Evolutionary conservation across 139 green algal species (phyloP), one percentile per base, ranked within the genome.

Genomic region (Chlorella sp.): DNA sequence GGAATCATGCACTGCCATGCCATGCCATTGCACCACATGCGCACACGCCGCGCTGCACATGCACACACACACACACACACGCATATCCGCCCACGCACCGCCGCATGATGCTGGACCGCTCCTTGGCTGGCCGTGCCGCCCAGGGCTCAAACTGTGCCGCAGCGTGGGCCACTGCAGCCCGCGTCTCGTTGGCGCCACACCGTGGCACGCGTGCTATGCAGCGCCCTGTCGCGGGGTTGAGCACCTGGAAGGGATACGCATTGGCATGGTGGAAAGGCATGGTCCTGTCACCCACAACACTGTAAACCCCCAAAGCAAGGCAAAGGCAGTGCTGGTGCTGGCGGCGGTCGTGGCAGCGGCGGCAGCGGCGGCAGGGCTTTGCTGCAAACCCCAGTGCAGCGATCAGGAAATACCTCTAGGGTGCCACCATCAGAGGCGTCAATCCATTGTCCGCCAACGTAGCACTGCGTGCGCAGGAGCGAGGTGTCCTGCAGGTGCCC

Each of bases 151-250:
- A 96, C 16, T 96, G 95, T 2, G 89, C 64, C 15, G 92, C 83
- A 0, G 96, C 96, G 32, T 93, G 95, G 28, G 92, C 92, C 24
- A 98, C 96, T 73, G 97, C 97, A 12, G 92, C 92, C 0, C 90
- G 83, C 1, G 96, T 96, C 86, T 97, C 96, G 9, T 89, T 86
- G 16, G 81, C 91, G 16, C 92, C 90, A 90, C 95, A 94, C 37
- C 88, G 87, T 0, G 94, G 85, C 86, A 98, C 91, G 5, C 87
- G 94, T 32, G 95, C 96, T 0, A 99, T 89, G 3, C 92, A 73
- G 79, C 96, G 88, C 14, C 92, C 95, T 16, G 95, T 98, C 73
- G 96, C 95, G 18, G 97, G 96, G 91, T 98, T 97, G n/a, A 81
- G 48, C 4, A 98, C 96, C 95, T 98, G 92, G 1, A 81, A 36